Evolutionary conservation across 257 asterid species (phyloP).

Genomic region (Gentiana dahurica): DNA sequence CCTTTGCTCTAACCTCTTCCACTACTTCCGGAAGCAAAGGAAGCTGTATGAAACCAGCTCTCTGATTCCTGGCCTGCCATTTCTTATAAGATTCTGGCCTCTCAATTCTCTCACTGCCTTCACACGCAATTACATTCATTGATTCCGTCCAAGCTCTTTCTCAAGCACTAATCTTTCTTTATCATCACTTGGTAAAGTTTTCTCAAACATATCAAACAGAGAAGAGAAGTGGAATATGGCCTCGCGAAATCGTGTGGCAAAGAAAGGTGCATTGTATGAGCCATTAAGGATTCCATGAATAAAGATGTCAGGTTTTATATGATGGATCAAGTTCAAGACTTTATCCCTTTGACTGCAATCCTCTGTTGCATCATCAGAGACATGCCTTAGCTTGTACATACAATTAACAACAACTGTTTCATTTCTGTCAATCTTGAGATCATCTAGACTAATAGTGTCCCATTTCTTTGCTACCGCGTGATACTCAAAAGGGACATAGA

Average conservation of each 20-base stretch:
- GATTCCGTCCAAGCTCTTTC: constrained; percentile 22
- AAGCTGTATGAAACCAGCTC: constrained; percentile 26
- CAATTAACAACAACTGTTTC: constrained; percentile 22
- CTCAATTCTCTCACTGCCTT: constrained; percentile 28
- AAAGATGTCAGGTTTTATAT: constrained; percentile 22
- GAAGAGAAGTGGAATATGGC: constrained; percentile 25
- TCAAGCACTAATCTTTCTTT: constrained; percentile 21
- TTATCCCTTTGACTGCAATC: constrained; percentile 17
- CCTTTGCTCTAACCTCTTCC: constrained; percentile 20
- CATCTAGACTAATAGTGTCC: constrained; percentile 21
- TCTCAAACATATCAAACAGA: constrained; percentile 28
- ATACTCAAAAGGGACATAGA: constrained; percentile 26
- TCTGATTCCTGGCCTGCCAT: constrained; percentile 22
- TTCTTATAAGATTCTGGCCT: constrained; percentile 30
- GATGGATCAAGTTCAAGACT: constrained; percentile 21
- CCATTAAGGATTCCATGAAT: constrained; percentile 29
- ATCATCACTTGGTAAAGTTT: constrained; percentile 15
- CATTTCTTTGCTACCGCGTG: constrained; percentile 22
- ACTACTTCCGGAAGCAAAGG: constrained; percentile 18
- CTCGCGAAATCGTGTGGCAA: constrained; percentile 13
- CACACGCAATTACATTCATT: constrained; percentile 30
- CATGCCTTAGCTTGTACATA: constrained; percentile 22
- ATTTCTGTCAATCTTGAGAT: constrained; percentile 17
- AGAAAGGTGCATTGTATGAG: constrained; percentile 18
- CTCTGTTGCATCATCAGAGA: constrained; percentile 16